Conservation (phyloP, 257 asterid species). For the Fraxinus americana region DNA sequence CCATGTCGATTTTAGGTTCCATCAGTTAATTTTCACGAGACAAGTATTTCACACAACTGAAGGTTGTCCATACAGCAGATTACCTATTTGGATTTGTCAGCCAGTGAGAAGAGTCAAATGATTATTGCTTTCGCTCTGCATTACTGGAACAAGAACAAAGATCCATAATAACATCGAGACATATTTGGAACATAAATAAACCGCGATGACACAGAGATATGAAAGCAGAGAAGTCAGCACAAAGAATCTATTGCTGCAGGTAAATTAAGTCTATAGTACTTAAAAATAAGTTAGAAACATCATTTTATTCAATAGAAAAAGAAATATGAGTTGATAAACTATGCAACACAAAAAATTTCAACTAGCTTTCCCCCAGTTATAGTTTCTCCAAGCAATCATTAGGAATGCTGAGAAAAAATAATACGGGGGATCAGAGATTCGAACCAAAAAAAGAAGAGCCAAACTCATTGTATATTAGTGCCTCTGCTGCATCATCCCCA, state of each 20-base stretch:
- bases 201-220: background rate
- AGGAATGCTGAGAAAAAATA: background rate
- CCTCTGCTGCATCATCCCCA: slow-evolving; percentile 17
- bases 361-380: background rate
- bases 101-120: background rate
- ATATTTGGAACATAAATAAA: background rate
- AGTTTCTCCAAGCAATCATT: background rate
- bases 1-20: background rate
- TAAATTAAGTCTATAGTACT: background rate
- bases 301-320: background rate
- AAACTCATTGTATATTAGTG: background rate
- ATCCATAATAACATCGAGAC: background rate
- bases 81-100: background rate
- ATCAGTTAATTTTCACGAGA: background rate
- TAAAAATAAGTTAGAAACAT: background rate
- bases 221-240: background rate
- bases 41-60: background rate
- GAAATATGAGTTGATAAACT: background rate
- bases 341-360: background rate
- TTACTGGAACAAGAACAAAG: background rate
- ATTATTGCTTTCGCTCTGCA: background rate
- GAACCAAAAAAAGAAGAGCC: background rate
- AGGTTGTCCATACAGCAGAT: background rate
- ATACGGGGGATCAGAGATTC: background rate
- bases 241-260: background rate